Evolutionary conservation across 177 flowering plant genomes (phyloP).

Genomic region (Telopea speciosissima): DNA sequence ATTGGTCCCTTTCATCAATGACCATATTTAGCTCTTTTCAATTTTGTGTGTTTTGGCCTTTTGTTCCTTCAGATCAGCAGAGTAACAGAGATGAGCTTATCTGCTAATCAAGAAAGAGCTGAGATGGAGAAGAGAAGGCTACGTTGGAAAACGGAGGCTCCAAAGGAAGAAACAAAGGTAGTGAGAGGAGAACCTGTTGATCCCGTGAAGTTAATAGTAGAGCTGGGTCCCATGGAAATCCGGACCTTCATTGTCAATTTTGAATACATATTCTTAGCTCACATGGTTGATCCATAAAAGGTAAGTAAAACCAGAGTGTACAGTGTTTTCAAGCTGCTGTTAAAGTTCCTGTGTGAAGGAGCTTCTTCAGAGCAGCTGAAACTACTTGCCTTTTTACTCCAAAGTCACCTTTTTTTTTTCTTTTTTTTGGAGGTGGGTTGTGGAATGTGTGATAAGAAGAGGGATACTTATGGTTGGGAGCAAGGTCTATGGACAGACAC

Average conservation of each 20-base stretch:
- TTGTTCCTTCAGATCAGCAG: constrained; percentile 45
- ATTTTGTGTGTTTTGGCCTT: too few species aligned
- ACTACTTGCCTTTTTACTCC: too few species aligned
- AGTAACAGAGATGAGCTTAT: constrained; percentile 68
- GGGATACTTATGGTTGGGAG: too few species aligned
- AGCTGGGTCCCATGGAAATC: constrained; percentile 83
- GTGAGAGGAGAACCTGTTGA: constrained; percentile 68
- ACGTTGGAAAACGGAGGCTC: constrained; percentile 65
- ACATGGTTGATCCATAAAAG: constrained; percentile 15
- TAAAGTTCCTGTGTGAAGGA: too few species aligned
- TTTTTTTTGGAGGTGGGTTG: too few species aligned
- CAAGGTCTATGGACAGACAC: too few species aligned
- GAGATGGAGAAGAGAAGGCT: constrained; percentile 83
- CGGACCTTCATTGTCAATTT: constrained; percentile 62
- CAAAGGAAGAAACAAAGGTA: constrained; percentile 21
- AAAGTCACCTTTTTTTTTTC: too few species aligned
- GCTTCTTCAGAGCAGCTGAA: too few species aligned
- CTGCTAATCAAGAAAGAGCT: constrained; percentile 84
- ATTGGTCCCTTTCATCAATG: background rate
- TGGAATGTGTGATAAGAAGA: too few species aligned
- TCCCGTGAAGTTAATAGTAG: constrained; percentile 50
- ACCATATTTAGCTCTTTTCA: background rate
- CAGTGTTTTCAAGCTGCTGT: background rate
- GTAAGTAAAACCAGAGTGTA: background rate
- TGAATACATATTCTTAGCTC: constrained; percentile 2